Percentiles rank a stretch among this genome's conserved stretches.
Evolutionary conservation across 768 basidiomycete genomes (phyloP).

Genomic region (Hericium rajendrae): DNA sequence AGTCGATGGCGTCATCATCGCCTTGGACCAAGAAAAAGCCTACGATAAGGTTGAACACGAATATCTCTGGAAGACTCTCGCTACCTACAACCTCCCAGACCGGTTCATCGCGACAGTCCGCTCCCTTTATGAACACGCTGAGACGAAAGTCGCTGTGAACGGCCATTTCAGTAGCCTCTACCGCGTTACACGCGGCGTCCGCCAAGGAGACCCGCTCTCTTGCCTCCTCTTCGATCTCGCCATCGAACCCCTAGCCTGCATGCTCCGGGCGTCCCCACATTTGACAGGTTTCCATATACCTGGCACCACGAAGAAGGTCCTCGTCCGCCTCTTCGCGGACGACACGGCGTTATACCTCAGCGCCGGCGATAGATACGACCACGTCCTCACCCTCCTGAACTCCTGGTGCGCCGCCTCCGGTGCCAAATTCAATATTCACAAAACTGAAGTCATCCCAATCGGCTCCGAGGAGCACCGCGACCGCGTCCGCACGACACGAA

Average conservation of each 20-base stretch:
- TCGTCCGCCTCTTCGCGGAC: neutral
- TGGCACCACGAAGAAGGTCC: neutral
- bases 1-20: neutral
- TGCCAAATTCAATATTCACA: slow-evolving; percentile 32
- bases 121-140: neutral
- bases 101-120: neutral
- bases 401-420: slow-evolving; percentile 31
- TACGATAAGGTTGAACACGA: neutral
- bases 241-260: slow-evolving; percentile 5
- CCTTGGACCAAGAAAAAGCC: neutral
- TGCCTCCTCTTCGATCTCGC: slow-evolving; percentile 9
- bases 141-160: neutral
- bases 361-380: slow-evolving; percentile 18
- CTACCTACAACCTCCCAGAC: neutral
- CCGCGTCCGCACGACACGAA: accelerated
- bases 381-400: slow-evolving; percentile 20
- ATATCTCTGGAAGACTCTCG: slow-evolving; percentile 4
- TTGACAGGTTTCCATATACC: neutral
- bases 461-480: slow-evolving; percentile 16
- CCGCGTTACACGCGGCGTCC: neutral
- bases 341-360: slow-evolving; percentile 16
- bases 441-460: slow-evolving; percentile 30
- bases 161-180: slow-evolving; percentile 1
- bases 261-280: neutral
- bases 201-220: slow-evolving; percentile 12